Conservation (phyloP, 2,329 filamentous ascomycete species). For the Lecanosticta acicola region DNA sequence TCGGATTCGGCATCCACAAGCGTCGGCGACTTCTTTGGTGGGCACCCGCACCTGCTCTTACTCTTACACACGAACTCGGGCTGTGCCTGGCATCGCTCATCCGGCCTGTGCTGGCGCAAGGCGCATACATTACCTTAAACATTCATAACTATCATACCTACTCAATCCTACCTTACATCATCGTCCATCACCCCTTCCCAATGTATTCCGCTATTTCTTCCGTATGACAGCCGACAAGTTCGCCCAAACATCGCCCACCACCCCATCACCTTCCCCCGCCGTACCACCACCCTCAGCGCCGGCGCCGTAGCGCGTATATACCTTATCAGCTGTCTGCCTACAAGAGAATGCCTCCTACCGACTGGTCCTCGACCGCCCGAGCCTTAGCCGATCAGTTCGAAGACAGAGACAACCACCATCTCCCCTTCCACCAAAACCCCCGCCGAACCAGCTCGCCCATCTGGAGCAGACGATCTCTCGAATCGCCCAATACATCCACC, state of each 20-base stretch:
- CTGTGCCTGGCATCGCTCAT: no score
- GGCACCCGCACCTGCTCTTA: no score
- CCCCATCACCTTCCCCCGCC: background rate
- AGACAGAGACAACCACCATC: constrained; percentile 33
- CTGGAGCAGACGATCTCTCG: constrained; percentile 16
- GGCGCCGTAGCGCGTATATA: background rate
- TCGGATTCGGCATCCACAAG: no score
- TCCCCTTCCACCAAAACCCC: constrained; percentile 23
- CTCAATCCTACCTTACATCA: no score
- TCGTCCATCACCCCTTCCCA: no score
- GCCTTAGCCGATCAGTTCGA: constrained; percentile 49
- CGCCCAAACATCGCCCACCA: background rate
- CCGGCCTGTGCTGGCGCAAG: no score
- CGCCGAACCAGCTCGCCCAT: constrained; percentile 29
- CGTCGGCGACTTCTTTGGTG: no score
- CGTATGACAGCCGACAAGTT: background rate
- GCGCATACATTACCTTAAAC: no score
- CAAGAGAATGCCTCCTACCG: constrained; percentile 27
- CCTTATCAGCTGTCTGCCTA: background rate
- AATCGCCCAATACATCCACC: constrained; percentile 2
- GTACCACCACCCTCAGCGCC: background rate
- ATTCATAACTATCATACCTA: no score
- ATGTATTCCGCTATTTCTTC: background rate
- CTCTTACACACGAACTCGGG: no score
- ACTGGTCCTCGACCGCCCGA: constrained; percentile 49